Evolutionary conservation across 176 grass and related monocot genomes (phyloP).

Genomic region (Oryza brachyantha): DNA sequence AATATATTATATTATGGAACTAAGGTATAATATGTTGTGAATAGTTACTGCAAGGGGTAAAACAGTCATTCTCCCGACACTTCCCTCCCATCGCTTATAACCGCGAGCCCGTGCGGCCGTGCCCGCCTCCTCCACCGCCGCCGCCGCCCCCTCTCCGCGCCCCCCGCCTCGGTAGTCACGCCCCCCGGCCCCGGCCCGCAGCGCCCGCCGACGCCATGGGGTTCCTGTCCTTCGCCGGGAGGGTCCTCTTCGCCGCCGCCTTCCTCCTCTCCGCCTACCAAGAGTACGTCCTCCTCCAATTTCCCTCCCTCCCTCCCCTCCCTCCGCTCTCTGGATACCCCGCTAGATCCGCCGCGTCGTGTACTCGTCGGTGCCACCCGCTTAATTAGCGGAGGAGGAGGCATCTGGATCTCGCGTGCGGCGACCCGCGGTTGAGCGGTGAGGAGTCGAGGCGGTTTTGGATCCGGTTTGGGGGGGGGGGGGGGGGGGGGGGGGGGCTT

Average conservation of each 20-base stretch:
- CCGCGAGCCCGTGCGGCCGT: no score
- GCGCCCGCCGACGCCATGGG: conserved; percentile 44
- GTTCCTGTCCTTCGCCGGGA: conserved; percentile 65
- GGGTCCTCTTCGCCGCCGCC: conserved; percentile 59
- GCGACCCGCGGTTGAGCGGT: neutral
- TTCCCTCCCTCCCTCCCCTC: neutral
- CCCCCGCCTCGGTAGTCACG: neutral
- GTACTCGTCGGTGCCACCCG: neutral
- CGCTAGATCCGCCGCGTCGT: conserved; percentile 38
- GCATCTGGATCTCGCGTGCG: neutral
- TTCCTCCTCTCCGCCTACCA: conserved; percentile 80
- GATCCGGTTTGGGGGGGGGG: no score
- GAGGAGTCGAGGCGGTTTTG: neutral
- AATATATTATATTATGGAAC: no score
- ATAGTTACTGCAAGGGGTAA: neutral
- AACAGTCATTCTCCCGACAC: neutral
- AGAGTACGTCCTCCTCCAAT: conserved; percentile 45
- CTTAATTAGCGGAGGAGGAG: neutral
- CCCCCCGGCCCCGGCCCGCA: neutral
- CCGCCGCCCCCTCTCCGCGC: neutral
- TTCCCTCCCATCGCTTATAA: neutral
- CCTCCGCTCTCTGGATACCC: neutral
- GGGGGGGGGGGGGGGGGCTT: no score
- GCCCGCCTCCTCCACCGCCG: no score
- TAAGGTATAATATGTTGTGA: no score